Evolutionary conservation across 139 green algal species (phyloP).

Genomic region (Yamagishiella unicocca): DNA sequence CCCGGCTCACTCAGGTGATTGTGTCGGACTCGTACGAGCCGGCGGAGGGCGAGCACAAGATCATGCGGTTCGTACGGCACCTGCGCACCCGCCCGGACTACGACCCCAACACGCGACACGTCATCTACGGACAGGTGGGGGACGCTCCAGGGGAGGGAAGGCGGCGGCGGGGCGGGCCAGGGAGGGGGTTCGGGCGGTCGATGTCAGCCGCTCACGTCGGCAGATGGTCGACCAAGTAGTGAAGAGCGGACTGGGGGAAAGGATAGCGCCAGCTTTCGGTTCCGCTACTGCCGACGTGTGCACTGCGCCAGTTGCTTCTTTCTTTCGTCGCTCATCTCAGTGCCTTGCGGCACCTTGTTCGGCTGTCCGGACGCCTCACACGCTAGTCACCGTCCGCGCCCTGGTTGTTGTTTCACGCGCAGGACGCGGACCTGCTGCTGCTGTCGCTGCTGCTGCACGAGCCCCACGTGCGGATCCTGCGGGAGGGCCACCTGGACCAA

Average conservation of each 20-base stretch:
- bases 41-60: constrained; percentile 95
- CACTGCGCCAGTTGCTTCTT: too few species aligned
- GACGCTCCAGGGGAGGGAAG: background rate
- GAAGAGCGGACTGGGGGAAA: too few species aligned
- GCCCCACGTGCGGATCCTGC: constrained; percentile 88
- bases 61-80: constrained; percentile 93
- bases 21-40: constrained; percentile 83
- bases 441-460: constrained; percentile 91
- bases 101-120: constrained; percentile 78
- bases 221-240: too few species aligned
- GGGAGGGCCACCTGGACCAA: constrained; percentile 66
- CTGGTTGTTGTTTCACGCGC: too few species aligned
- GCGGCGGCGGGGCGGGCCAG: background rate
- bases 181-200: too few species aligned
- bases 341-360: too few species aligned
- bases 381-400: background rate
- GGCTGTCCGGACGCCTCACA: too few species aligned
- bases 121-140: constrained; percentile 86
- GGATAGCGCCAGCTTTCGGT: too few species aligned
- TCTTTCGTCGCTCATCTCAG: too few species aligned
- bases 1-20: constrained; percentile 77
- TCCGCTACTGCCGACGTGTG: too few species aligned
- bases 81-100: constrained; percentile 53
- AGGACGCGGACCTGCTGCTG: constrained; percentile 95
- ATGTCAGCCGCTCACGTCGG: too few species aligned